Conservation (phyloP, 805 yeast genomes). For the Saturnispora besseyi region DNA sequence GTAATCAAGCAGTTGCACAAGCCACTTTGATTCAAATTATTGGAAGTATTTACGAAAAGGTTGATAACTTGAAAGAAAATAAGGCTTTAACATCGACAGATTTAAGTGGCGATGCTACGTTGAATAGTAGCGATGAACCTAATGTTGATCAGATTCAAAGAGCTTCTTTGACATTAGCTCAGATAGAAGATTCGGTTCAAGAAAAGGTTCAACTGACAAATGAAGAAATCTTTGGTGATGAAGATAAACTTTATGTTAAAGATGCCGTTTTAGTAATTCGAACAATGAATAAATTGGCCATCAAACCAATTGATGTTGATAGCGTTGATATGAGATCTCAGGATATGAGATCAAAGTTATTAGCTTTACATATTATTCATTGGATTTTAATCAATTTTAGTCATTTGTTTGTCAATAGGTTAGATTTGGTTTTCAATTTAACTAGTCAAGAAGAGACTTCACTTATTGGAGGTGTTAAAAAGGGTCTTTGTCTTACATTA, state of each 20-base stretch:
- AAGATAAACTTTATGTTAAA: slow-evolving; percentile 63
- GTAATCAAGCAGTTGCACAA: slow-evolving; percentile 91
- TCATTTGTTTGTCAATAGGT: slow-evolving; percentile 60
- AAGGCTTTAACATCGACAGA: background rate
- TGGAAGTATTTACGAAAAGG: slow-evolving; percentile 73
- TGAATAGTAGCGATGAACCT: background rate
- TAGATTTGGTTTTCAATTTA: slow-evolving; percentile 43
- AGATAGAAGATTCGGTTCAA: slow-evolving; percentile 45
- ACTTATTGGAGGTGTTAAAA: slow-evolving; percentile 72
- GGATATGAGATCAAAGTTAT: slow-evolving; percentile 80
- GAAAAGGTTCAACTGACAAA: slow-evolving; percentile 47
- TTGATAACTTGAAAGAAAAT: slow-evolving; percentile 14
- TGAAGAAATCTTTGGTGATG: slow-evolving; percentile 37
- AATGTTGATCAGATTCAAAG: background rate
- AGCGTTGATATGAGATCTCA: slow-evolving; percentile 82
- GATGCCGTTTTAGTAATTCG: slow-evolving; percentile 92
- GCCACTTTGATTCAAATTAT: slow-evolving; percentile 90
- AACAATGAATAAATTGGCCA: slow-evolving; percentile 89
- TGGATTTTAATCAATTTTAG: slow-evolving; percentile 79
- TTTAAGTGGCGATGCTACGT: background rate
- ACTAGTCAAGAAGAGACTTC: slow-evolving; percentile 46
- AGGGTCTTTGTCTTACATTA: slow-evolving; percentile 71
- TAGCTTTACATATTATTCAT: slow-evolving; percentile 82
- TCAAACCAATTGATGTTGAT: slow-evolving; percentile 70
- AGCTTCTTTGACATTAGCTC: slow-evolving; percentile 42